Base-by-base conservation (phyloP, 257 asterid species). In the Rubia yunnanensis region DNA sequence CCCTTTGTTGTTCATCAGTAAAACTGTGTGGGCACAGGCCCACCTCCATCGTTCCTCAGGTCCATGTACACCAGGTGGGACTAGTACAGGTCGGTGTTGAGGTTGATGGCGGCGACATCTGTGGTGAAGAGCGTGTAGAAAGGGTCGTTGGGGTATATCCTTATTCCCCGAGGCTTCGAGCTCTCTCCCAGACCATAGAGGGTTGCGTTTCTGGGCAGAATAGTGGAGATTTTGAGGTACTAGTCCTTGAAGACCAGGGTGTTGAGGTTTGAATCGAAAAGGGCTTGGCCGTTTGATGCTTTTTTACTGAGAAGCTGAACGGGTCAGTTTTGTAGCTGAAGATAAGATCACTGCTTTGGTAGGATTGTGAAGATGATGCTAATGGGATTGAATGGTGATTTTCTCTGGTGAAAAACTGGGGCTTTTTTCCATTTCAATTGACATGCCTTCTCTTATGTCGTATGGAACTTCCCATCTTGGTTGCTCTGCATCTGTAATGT, bases 391-490 rank as follows among this genome's bases (percentile, higher is more conserved):
- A 36, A 55, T 64, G 34, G 11, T 63, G 70, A 38, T 60, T 76
- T 52, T 82, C 81, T 74, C 77, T 70, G 58, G 82, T 71, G 14
- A 36, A 56, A 50, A 65, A 34, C 24, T 72, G 60, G 30, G 82
- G 44, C 63, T n/a, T 83, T 76, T 24, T 78, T 72, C n/a, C 72
- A 34, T 15, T n/a, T n/a, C n/a, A n/a, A 77, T n/a, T 22, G 95
- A n/a, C n/a, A 86, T 7, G 95, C 85, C 20, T 52, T 63, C 24
- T 84, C 91, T 70, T 97, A 92, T 83, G 60, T 84, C 76, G 80
- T 92, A 92, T 7, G 97, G 96, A n/a, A 92, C 91, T 70, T 92
- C 98, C 98, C 98, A 92, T 73, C 98, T 81, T 56, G 81, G 84
- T 56, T 87, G 84, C 0, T 77, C 72, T 15, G 95, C 98, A 61